Percentiles rank a stretch among this genome's conserved stretches.
These are phyloP conservation scores for Yamadazyma songkhlaensis DNA, from an alignment of 1,139 yeast species.

Conservation along the genomic window DNA sequence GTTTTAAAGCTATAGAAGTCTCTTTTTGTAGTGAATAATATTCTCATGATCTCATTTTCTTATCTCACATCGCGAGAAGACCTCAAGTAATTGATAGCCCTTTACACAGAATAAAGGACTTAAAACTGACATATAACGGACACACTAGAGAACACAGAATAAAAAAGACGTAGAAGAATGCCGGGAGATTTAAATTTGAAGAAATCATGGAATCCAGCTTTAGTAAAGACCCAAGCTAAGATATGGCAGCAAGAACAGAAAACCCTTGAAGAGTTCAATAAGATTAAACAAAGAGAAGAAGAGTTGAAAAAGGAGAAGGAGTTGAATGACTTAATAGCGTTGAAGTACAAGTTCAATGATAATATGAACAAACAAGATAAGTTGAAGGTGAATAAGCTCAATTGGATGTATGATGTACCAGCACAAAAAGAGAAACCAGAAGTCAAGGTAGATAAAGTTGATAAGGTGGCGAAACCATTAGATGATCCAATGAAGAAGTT, in stretches of 20 bases:
- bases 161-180: too few species aligned
- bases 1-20: too few species aligned
- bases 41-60: not conserved
- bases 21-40: too few species aligned
- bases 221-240: conserved; percentile 78
- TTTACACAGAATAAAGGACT: not conserved
- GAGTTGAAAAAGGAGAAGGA: conserved; percentile 69
- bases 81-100: too few species aligned
- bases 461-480: conserved; percentile 23
- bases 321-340: conserved; percentile 51
- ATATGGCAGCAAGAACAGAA: conserved; percentile 86
- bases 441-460: not conserved
- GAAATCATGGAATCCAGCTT: conserved; percentile 95
- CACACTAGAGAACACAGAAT: too few species aligned
- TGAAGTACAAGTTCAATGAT: conserved; percentile 21
- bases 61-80: not conserved
- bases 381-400: conserved; percentile 49
- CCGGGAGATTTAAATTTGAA: conserved; percentile 85
- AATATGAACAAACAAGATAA: conserved; percentile 38
- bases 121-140: not conserved
- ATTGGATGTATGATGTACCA: conserved; percentile 82
- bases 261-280: conserved; percentile 66
- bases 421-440: conserved; percentile 2
- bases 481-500: conserved; percentile 1
- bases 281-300: conserved; percentile 59